phyloP scores from a whole-genome alignment of 2,329 filamentous ascomycete species.

The Pseudopyricularia javanii region DNA sequence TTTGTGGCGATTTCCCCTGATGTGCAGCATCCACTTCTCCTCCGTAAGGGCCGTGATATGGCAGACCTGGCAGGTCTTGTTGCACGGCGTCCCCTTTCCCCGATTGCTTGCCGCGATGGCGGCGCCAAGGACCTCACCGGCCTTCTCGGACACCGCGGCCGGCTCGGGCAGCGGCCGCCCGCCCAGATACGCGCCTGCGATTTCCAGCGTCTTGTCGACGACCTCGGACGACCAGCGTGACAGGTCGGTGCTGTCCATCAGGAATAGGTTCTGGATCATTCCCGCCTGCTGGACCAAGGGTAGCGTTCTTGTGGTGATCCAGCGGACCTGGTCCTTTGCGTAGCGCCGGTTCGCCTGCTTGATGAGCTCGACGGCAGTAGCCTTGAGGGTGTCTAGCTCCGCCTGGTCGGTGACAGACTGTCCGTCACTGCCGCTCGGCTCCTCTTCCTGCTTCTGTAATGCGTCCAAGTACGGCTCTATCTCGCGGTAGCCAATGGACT shows the following conservation, averaged over 20 bases:
- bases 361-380: conserved; percentile 56
- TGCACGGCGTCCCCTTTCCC: conserved; percentile 37
- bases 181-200: conserved; percentile 53
- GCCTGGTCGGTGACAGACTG: not conserved
- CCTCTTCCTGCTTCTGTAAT: not conserved
- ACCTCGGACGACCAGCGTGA: conserved; percentile 51
- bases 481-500: conserved; percentile 93
- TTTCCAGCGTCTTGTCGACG: conserved; percentile 44
- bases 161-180: conserved; percentile 39
- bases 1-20: conserved; percentile 28
- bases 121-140: conserved; percentile 42
- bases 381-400: conserved; percentile 42
- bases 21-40: conserved; percentile 32
- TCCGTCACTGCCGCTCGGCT: no score
- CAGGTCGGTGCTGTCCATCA: conserved; percentile 70
- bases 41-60: conserved; percentile 48
- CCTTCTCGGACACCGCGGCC: conserved; percentile 30
- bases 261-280: conserved; percentile 49
- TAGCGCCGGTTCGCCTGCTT: conserved; percentile 81
- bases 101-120: conserved; percentile 28
- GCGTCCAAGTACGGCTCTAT: conserved; percentile 56
- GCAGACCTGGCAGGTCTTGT: conserved; percentile 62
- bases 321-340: conserved; percentile 70
- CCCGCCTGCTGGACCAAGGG: conserved; percentile 48
- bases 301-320: conserved; percentile 76